A percentile compares a stretch with the other conserved stretches of the same genome.
Evolutionary conservation across 179 eudicot genomes (phyloP).

Genomic region (Pouteria campechiana): DNA sequence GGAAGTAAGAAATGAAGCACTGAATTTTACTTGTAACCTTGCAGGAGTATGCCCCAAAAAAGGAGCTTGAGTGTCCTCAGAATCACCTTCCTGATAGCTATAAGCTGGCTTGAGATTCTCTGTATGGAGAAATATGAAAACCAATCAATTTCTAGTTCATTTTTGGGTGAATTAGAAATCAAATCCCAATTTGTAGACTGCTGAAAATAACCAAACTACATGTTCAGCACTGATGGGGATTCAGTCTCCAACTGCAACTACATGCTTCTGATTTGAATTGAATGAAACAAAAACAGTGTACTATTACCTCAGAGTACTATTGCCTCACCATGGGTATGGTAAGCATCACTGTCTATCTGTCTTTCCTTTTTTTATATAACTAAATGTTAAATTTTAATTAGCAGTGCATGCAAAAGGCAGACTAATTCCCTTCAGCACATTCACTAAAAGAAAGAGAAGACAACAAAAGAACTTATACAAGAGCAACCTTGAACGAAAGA

Average conservation of each 20-base stretch:
- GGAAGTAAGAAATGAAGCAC: background rate
- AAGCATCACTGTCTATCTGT: too few relatives aligned
- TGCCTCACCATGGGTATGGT: too few relatives aligned
- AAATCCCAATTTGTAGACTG: background rate
- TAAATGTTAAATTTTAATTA: too few relatives aligned
- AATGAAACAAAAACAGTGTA: background rate
- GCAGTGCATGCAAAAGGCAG: too few relatives aligned
- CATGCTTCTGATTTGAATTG: too few relatives aligned
- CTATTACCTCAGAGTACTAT: background rate
- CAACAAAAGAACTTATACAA: background rate
- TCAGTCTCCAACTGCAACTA: too few relatives aligned
- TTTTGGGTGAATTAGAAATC: too few relatives aligned
- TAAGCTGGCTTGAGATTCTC: constrained; percentile 37
- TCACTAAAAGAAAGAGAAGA: background rate
- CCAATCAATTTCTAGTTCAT: too few relatives aligned
- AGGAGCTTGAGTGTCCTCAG: constrained; percentile 70
- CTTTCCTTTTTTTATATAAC: too few relatives aligned
- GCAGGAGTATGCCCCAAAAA: constrained; percentile 80
- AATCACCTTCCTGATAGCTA: constrained; percentile 51
- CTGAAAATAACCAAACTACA: too few relatives aligned
- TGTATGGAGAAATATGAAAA: constrained; percentile 3
- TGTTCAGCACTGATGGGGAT: too few relatives aligned
- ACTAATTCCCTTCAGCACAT: too few relatives aligned
- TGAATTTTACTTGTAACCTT: constrained; percentile 32
- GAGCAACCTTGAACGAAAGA: constrained; percentile 68